Evolutionary conservation across 352 stramenopile genomes (phyloP), one percentile per base, ranked within the genome.

Genomic region (Pythium aristosporum): DNA sequence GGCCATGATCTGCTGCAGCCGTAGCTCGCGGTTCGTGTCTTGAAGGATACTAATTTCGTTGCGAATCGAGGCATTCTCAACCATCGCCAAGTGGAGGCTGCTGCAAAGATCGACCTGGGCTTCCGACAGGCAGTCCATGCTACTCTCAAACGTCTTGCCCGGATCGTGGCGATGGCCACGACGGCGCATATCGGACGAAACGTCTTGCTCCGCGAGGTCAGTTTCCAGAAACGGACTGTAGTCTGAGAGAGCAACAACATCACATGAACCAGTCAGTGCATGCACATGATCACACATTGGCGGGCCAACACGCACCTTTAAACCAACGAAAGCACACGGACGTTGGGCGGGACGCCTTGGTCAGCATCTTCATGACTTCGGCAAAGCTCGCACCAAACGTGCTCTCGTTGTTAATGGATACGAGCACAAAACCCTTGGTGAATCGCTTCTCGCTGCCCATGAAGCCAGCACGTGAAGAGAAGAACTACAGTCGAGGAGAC

Each of bases 251-350:
- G n/a, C 39, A 41, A 43, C 13, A 28, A 3, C 21, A 39, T 5
- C 28, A n/a, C n/a, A n/a, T n/a, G n/a, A n/a, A n/a, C n/a, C n/a
- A 5, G 42, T 50, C 11, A 28, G 56, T 51, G 15, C 7, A 8
- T 20, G 42, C 3, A 28, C 21, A 57, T 51, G 16, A 46, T n/a
- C 18, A 2, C 18, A 46, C 7, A 46, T 21, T 21, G 10, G 5
- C 39, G 39, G 16, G 39, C 23, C 12, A 44, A 6, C n/a, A 47
- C 65, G 25, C 57, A 87, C 77, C 77, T 64, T 86, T 76, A 56
- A 85, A 94, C 80, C 80, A 91, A 58, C 85, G 83, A 51, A 94
- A 92, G 59, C 76, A 89, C 28, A 94, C 61, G 3, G 80, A 79
- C 1, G 85, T 92, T 5, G 85, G 83, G 12, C 79, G 72, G 4